phyloP scores from a whole-genome alignment of 805 yeast genomes.

The Ogataea trehalophila region DNA sequence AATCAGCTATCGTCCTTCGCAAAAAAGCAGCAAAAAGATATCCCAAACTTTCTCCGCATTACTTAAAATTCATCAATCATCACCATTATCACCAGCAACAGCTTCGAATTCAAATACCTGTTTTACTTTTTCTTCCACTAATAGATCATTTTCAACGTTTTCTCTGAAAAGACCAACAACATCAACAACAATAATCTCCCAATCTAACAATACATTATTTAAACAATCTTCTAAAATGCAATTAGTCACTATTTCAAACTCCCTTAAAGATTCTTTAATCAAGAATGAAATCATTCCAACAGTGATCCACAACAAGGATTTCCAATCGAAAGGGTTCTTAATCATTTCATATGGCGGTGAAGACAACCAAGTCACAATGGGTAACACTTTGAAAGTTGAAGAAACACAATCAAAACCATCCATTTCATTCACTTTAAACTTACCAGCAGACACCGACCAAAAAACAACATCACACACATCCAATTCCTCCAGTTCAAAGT shows the following conservation, averaged over 20 bases:
- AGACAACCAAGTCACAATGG: constrained; percentile 64
- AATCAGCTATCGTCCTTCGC: neutral
- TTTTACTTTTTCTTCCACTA: neutral
- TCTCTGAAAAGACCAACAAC: neutral
- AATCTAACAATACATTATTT: neutral
- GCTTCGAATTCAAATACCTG: neutral
- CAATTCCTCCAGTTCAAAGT: constrained; percentile 22
- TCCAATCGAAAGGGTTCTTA: constrained; percentile 47
- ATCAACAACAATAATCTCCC: neutral
- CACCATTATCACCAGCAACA: neutral
- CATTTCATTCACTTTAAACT: constrained; percentile 55
- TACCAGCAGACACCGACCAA: constrained; percentile 15
- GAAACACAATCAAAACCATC: constrained; percentile 67
- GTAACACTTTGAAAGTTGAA: constrained; percentile 60
- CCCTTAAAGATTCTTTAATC: constrained; percentile 44
- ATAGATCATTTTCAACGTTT: neutral
- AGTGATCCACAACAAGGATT: constrained; percentile 38
- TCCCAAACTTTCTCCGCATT: neutral
- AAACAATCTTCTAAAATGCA: constrained; percentile 11
- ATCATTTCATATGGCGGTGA: constrained; percentile 56
- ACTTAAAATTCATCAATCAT: neutral
- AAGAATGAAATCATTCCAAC: constrained; percentile 51
- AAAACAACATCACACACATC: too few relatives aligned
- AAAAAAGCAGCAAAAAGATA: neutral
- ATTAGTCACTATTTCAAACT: constrained; percentile 49